phyloP scores from a whole-genome alignment of 192 early-diverging fungal genomes.

The Thamnidium elegans region DNA sequence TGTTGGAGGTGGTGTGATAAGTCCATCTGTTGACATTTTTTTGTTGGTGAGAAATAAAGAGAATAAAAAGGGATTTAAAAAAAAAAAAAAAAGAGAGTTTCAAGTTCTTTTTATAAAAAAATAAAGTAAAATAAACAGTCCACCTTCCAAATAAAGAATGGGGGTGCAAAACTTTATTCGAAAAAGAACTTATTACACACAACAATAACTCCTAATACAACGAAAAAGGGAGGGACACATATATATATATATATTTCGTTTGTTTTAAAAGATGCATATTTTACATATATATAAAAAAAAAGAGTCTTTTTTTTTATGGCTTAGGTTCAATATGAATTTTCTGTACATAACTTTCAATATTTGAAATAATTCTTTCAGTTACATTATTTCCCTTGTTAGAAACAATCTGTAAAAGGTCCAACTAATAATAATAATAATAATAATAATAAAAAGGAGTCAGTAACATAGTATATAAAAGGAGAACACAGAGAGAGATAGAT shows the following conservation, averaged over 20 bases:
- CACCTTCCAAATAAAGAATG: neutral
- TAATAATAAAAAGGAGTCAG: neutral
- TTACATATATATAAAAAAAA: no score
- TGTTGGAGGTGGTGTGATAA: constrained; percentile 10
- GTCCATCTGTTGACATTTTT: constrained; percentile 1
- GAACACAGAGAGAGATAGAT: neutral
- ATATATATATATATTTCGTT: no score
- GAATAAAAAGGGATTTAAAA: neutral
- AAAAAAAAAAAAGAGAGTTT: neutral
- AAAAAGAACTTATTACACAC: no score
- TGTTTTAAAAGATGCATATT: no score
- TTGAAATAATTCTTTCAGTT: constrained; percentile 19
- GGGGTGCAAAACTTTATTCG: no score
- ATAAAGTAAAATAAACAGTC: constrained; percentile 6
- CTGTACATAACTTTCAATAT: constrained; percentile 26
- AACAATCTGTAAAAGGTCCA: constrained; percentile 27
- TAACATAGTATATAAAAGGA: neutral
- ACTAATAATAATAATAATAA: constrained; percentile 3
- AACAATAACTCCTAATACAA: no score
- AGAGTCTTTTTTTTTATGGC: neutral
- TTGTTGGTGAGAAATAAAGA: neutral
- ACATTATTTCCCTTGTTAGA: constrained; percentile 24
- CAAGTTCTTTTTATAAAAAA: constrained; percentile 1
- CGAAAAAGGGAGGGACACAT: no score
- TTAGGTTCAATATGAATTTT: constrained; percentile 1